Conservation (phyloP, 148 eudicot genomes). For the Vaccinium darrowii region DNA sequence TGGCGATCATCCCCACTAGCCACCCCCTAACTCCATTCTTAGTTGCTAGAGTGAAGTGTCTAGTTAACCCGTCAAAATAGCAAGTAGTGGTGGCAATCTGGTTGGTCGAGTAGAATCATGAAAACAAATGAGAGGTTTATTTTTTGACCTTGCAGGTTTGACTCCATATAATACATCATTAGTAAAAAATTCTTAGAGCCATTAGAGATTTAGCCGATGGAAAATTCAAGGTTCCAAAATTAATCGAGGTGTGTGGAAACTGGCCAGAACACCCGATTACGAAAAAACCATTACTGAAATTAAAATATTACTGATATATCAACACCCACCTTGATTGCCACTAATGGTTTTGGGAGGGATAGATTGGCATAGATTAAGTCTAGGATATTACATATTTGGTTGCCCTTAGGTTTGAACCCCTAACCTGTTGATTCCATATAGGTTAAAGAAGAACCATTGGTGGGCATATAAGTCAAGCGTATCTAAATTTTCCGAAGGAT, state of each 20-base stretch:
- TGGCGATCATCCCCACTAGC: too few relatives aligned
- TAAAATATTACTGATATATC: background rate
- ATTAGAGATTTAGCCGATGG: background rate
- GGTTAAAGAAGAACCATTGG: too few relatives aligned
- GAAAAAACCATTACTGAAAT: background rate
- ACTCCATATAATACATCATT: background rate
- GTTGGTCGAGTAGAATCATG: background rate
- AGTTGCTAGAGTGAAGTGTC: background rate
- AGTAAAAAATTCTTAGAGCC: background rate
- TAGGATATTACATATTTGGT: too few relatives aligned
- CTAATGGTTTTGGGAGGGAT: too few relatives aligned
- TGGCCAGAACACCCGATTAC: background rate
- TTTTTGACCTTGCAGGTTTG: background rate
- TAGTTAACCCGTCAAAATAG: background rate
- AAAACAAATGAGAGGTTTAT: background rate
- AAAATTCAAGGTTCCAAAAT: background rate
- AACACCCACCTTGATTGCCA: background rate
- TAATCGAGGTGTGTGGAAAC: background rate
- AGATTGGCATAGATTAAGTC: too few relatives aligned
- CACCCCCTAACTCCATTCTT: too few relatives aligned
- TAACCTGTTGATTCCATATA: too few relatives aligned
- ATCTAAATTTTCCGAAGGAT: too few relatives aligned
- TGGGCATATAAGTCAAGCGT: too few relatives aligned
- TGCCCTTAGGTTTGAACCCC: too few relatives aligned
- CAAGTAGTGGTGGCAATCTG: background rate